These are phyloP conservation scores for Lasiodiplodia sp. DNA, from an alignment of 2,329 filamentous ascomycete genomes.

Conservation along the genomic window DNA sequence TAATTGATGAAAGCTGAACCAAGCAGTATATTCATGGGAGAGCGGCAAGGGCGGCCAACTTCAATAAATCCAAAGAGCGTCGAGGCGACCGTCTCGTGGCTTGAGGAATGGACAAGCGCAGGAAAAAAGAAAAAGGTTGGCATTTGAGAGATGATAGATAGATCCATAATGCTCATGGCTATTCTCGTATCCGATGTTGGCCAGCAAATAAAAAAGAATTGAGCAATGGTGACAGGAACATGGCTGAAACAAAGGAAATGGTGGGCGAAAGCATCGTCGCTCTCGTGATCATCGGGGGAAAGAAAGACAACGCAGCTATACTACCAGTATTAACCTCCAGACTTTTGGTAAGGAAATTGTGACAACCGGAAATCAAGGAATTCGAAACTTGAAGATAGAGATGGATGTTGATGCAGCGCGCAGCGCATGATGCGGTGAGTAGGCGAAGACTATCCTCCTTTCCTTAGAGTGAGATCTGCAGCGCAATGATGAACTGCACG, in stretches of 20 bases:
- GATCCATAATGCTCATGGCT: constrained; percentile 7
- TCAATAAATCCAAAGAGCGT: background rate
- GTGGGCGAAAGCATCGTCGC: background rate
- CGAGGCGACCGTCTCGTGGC: background rate
- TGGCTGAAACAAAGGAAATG: background rate
- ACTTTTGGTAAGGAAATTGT: background rate
- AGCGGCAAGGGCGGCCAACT: background rate
- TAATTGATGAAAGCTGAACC: background rate
- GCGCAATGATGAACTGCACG: constrained; percentile 3
- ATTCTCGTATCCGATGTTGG: background rate
- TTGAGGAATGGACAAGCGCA: background rate
- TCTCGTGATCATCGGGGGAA: background rate
- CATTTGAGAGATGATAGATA: background rate
- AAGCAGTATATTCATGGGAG: background rate
- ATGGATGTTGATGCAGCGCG: background rate
- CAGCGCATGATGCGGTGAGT: constrained; percentile 9
- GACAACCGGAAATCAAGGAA: background rate
- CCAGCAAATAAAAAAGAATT: background rate
- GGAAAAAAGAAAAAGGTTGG: background rate
- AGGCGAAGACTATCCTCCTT: constrained; percentile 6
- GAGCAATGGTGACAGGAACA: background rate
- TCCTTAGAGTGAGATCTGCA: constrained; percentile 25
- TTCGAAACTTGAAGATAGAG: background rate
- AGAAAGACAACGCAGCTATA: background rate
- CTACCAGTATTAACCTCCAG: background rate